Conservation (phyloP, 495 filamentous ascomycete genomes). For the Aspergillus panamensis region DNA sequence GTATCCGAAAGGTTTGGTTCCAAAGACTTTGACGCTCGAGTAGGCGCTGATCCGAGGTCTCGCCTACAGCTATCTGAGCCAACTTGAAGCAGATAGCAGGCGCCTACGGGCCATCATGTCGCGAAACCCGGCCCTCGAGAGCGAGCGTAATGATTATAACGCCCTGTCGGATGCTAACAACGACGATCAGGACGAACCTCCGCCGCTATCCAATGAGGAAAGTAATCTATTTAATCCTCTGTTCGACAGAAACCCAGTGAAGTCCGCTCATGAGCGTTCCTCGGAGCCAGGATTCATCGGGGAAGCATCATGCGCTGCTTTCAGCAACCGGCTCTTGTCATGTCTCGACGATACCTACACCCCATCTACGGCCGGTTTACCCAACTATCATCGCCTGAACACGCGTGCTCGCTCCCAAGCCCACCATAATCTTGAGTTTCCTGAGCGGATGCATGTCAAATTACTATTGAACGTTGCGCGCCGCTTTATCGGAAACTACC, state of each 20-base stretch:
- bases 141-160: not conserved
- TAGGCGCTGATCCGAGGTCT: not conserved
- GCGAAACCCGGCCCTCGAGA: conserved; percentile 9
- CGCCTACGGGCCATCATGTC: not conserved
- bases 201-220: conserved; percentile 13
- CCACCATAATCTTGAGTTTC: conserved; percentile 3
- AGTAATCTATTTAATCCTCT: conserved; percentile 14
- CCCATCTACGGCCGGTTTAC: conserved; percentile 8
- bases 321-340: conserved; percentile 13
- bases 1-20: conserved; percentile 18
- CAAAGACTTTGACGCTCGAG: not conserved
- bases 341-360: conserved; percentile 15
- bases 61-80: conserved; percentile 6
- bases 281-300: conserved; percentile 15
- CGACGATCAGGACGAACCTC: conserved; percentile 8
- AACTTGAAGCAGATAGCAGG: conserved; percentile 14
- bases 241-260: conserved; percentile 11
- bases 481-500: conserved; percentile 16
- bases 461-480: conserved; percentile 11
- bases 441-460: conserved; percentile 14
- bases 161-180: not conserved
- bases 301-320: conserved; percentile 15
- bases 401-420: not conserved
- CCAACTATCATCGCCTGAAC: conserved; percentile 14
- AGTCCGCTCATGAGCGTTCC: conserved; percentile 2